Evolutionary conservation across 306 rosid genomes (phyloP), one percentile per base, ranked within the genome.

Genomic region (Glycyrrhiza uralensis): DNA sequence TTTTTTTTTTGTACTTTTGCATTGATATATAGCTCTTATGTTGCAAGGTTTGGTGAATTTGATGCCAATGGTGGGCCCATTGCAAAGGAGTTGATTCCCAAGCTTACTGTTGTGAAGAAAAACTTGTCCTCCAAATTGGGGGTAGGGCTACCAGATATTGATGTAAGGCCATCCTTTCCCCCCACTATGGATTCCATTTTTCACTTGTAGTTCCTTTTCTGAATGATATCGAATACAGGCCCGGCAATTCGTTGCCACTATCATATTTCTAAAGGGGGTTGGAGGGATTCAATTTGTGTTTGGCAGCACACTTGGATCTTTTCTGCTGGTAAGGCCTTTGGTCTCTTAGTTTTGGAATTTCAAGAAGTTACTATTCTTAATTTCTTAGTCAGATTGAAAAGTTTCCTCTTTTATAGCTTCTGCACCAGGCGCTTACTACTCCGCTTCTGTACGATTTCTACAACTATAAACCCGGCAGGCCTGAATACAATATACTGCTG

Each of bases 261-360:
- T 79, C 42, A 79, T 87, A 30, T 49, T 86, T 35, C 83, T 84
- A 4, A 87, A 89, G 60, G 96, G 87, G 35, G 30, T 92, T 50
- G 97, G 97, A 72, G 97, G 92, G 68, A 69, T 89, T 69, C 81
- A 86, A 39, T 92, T 87, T 66, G 86, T 92, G 46, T 77, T 92
- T 73, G 92, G 90, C 29, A 84, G 89, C 64, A 69, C 76, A 51
- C 13, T 84, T 61, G 97, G 96, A 79, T 85, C 97, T 76, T 78
- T 59, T 78, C 79, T 89, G 10, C 76, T 92, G 87, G 96, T 91
- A 57, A 77, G 82, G 17, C 19, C 59, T 70, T 66, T 45, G 39
- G 14, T 66, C 35, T 36, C 22, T 56, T 23, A 8, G 36, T 46
- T 71, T 20, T 13, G 33, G 42, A 47, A 47, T 59, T 33, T 33